Percentiles rank a stretch among this genome's conserved stretches.
Conservation (phyloP, 2,329 filamentous ascomycete species). For the Ophiostoma triangulosporum region DNA sequence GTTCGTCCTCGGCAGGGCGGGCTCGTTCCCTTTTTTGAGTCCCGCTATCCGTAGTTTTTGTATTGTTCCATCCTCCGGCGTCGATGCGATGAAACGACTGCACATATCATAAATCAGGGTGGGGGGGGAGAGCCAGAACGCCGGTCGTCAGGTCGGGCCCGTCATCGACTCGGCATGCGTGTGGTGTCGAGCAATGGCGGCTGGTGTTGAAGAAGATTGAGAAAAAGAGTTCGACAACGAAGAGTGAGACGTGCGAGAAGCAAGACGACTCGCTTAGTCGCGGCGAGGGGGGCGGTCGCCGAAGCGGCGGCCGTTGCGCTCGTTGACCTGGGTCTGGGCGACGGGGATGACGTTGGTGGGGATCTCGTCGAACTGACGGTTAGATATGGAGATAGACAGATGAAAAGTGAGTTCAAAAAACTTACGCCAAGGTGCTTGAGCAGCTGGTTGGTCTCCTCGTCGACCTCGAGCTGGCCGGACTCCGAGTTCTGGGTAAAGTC, state of each 20-base stretch:
- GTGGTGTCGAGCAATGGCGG: neutral
- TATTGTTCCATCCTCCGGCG: slow-evolving; percentile 1
- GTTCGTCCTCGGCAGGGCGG: neutral
- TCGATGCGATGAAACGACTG: slow-evolving; percentile 1
- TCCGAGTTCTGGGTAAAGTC: slow-evolving; percentile 95
- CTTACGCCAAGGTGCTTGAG: slow-evolving; percentile 97
- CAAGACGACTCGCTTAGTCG: slow-evolving; percentile 24
- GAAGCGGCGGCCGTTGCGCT: slow-evolving; percentile 48
- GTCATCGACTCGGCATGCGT: neutral
- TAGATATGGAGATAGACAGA: neutral
- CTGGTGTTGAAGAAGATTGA: slow-evolving; percentile 1
- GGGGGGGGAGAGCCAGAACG: neutral
- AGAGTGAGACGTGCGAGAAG: neutral
- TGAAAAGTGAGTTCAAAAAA: slow-evolving; percentile 21
- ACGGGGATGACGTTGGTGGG: slow-evolving; percentile 92
- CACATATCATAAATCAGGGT: slow-evolving; percentile 3
- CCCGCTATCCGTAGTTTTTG: neutral
- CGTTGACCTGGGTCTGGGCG: slow-evolving; percentile 71
- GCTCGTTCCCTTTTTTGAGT: neutral
- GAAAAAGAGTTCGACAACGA: slow-evolving; percentile 5
- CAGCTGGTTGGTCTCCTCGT: slow-evolving; percentile 96
- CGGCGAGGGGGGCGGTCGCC: slow-evolving; percentile 30
- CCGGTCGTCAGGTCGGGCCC: neutral
- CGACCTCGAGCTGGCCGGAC: slow-evolving; percentile 85
- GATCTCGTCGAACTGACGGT: slow-evolving; percentile 81